Conservation (phyloP, 139 green algal genomes). For the Chlorella ohadii region DNA sequence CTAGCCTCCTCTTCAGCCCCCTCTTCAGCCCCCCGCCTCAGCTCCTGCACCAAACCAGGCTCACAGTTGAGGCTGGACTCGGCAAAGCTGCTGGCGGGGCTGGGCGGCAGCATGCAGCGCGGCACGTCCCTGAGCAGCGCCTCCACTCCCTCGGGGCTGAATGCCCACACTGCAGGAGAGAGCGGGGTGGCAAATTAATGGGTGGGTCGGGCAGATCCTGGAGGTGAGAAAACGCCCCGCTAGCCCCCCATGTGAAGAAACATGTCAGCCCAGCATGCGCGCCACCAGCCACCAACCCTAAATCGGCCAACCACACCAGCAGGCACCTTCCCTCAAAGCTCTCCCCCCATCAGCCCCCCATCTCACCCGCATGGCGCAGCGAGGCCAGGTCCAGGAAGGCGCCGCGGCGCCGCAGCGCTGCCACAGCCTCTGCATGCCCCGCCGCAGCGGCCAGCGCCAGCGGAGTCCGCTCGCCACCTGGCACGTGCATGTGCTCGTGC, state of each 20-base stretch:
- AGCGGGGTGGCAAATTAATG: not conserved
- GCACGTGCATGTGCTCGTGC: not conserved
- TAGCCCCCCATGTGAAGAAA: too few species aligned
- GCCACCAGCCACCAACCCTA: too few species aligned
- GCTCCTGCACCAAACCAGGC: too few species aligned
- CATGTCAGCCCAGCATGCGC: too few species aligned
- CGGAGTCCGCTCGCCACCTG: not conserved
- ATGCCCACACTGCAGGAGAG: conserved; percentile 2
- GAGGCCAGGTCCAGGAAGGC: not conserved
- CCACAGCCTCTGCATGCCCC: not conserved
- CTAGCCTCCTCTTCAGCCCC: too few species aligned
- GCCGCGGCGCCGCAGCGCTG: not conserved
- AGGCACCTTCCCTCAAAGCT: too few species aligned
- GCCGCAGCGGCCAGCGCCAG: conserved; percentile 13
- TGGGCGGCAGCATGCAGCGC: not conserved
- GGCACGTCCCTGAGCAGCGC: not conserved
- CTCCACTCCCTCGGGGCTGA: conserved; percentile 4
- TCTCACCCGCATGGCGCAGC: not conserved
- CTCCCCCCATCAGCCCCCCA: not conserved
- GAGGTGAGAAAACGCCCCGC: too few species aligned
- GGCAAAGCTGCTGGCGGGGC: not conserved
- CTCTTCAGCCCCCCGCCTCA: too few species aligned
- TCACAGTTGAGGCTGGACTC: not conserved
- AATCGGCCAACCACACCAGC: not conserved
- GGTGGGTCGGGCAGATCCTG: not conserved